Percentiles rank a stretch among this genome's conserved stretches.
These are phyloP conservation scores for Rosa persica DNA, from an alignment of 306 rosid species.

Conservation along the genomic window DNA sequence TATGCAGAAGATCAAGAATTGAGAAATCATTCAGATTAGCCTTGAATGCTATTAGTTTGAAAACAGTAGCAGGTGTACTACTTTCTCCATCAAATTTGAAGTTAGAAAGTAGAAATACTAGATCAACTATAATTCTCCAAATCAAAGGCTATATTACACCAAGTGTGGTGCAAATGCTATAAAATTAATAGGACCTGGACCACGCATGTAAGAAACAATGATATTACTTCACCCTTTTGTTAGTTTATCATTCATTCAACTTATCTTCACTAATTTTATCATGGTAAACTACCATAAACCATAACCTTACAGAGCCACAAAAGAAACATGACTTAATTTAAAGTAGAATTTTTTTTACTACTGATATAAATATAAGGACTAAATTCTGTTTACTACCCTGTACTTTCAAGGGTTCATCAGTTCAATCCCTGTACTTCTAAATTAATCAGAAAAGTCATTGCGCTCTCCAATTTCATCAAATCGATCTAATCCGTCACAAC, in stretches of 20 bases:
- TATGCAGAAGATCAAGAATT: not conserved
- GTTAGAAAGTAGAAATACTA: not conserved
- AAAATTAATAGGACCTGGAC: not conserved
- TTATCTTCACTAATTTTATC: not conserved
- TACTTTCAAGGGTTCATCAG: no score
- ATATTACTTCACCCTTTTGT: not conserved
- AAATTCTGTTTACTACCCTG: no score
- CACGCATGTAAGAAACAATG: not conserved
- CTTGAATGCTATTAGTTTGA: not conserved
- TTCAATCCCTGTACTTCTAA: no score
- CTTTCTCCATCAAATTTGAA: not conserved
- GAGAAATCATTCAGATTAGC: not conserved
- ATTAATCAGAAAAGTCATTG: no score
- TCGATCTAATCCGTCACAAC: no score
- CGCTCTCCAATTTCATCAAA: no score
- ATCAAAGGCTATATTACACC: not conserved
- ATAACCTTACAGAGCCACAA: no score
- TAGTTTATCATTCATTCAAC: not conserved
- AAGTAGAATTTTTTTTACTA: no score
- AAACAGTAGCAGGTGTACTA: not conserved
- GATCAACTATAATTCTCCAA: not conserved
- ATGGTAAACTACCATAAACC: no score
- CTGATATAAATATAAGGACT: no score
- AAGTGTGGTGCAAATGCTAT: not conserved
- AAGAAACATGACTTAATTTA: no score